Evolutionary conservation across 208 protist species (phyloP).

Genomic region (Leishmania amazonensis): DNA sequence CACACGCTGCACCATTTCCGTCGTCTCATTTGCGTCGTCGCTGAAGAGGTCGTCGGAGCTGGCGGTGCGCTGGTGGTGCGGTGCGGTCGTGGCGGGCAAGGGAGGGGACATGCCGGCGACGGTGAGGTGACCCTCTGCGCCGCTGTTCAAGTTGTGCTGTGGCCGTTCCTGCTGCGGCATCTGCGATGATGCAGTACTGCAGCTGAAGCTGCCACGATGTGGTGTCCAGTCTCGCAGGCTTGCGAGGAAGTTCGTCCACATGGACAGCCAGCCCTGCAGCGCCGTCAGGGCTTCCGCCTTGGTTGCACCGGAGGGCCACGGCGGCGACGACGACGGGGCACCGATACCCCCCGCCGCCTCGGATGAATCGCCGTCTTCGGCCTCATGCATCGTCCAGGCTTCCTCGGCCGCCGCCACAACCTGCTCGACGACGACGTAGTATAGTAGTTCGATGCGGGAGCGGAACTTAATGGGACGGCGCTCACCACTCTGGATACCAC

Average conservation of each 20-base stretch:
- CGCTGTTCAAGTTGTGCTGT: slow-evolving; percentile 10
- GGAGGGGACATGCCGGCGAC: slow-evolving; percentile 27
- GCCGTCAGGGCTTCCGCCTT: slow-evolving; percentile 36
- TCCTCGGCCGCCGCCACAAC: slow-evolving; percentile 65
- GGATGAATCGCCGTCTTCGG: slow-evolving; percentile 1
- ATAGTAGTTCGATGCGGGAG: slow-evolving; percentile 76
- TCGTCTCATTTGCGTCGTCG: slow-evolving; percentile 33
- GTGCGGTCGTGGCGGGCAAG: slow-evolving; percentile 18
- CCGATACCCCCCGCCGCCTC: neutral
- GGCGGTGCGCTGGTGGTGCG: slow-evolving; percentile 1
- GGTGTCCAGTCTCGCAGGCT: slow-evolving; percentile 42
- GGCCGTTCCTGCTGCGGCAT: neutral
- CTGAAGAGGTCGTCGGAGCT: slow-evolving; percentile 24
- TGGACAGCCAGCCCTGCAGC: slow-evolving; percentile 52
- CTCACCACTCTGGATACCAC: slow-evolving; percentile 14
- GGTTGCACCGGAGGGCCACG: slow-evolving; percentile 11
- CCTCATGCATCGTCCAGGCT: slow-evolving; percentile 36
- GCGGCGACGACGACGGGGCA: slow-evolving; percentile 8
- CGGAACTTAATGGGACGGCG: slow-evolving; percentile 68
- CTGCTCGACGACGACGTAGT: slow-evolving; percentile 59
- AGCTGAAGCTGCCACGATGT: slow-evolving; percentile 32
- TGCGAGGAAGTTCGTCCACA: slow-evolving; percentile 61
- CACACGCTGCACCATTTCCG: slow-evolving; percentile 36
- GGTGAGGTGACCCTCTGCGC: slow-evolving; percentile 22
- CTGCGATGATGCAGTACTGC: slow-evolving; percentile 27